Evolutionary conservation across 1,284 basidiomycete genomes (phyloP).

Genomic region (Leccinum holopus): DNA sequence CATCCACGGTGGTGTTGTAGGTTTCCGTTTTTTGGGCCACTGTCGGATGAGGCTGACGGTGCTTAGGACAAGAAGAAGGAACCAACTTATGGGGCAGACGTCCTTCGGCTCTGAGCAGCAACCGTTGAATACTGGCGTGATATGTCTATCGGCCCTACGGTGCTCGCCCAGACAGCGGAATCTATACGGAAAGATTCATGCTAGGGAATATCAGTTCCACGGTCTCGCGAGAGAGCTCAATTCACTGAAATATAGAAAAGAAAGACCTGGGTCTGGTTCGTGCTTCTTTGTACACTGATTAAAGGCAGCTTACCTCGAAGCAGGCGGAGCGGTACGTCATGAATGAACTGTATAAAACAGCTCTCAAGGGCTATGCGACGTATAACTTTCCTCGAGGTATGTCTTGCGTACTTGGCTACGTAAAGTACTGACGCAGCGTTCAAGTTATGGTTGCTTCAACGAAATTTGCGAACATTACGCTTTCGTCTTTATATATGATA

Average conservation of each 20-base stretch:
- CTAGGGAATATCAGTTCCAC: constrained; percentile 73
- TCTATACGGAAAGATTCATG: constrained; percentile 88
- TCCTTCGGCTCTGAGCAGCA: constrained; percentile 89
- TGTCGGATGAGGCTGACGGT: constrained; percentile 7
- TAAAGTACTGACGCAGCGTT: constrained; percentile 7
- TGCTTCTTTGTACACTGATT: constrained; percentile 12
- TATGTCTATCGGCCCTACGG: constrained; percentile 79
- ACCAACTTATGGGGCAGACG: constrained; percentile 84
- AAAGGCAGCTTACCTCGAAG: constrained; percentile 4
- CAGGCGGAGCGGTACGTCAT: constrained; percentile 86
- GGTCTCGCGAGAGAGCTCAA: constrained; percentile 5
- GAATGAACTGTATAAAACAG: constrained; percentile 71
- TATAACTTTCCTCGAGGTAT: constrained; percentile 87
- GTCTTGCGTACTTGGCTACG: not conserved
- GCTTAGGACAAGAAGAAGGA: constrained; percentile 64
- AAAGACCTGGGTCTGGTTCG: constrained; percentile 65
- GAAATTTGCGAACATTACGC: constrained; percentile 67
- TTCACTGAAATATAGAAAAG: constrained; percentile 34
- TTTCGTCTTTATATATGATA: constrained; percentile 87
- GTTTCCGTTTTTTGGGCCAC: constrained; percentile 23
- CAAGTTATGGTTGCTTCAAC: constrained; percentile 51
- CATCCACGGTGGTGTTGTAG: constrained; percentile 76
- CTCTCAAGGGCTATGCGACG: constrained; percentile 66
- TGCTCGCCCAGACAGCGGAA: constrained; percentile 78
- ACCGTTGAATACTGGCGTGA: constrained; percentile 91